Evolutionary conservation across 306 rosid species (phyloP).

Genomic region (Cucurbita maxima): DNA sequence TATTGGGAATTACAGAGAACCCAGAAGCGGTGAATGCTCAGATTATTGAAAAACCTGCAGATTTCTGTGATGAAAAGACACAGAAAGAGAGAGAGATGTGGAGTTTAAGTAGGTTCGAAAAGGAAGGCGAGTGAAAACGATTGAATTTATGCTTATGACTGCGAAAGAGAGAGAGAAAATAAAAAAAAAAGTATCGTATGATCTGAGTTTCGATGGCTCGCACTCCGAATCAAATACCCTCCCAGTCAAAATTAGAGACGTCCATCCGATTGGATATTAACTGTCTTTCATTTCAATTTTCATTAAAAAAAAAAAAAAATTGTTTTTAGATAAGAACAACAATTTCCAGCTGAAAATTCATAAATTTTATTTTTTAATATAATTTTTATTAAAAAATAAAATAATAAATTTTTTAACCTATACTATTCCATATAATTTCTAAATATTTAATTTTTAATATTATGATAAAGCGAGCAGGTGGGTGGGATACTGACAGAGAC

Average conservation of each 20-base stretch:
- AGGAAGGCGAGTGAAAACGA: neutral
- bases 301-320: too few species aligned
- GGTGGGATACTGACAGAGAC: too few species aligned
- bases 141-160: conserved; percentile 8
- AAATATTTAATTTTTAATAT: too few species aligned
- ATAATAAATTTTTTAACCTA: too few species aligned
- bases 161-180: neutral
- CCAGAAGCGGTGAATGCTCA: neutral
- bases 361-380: too few species aligned
- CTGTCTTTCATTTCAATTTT: too few species aligned
- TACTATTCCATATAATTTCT: too few species aligned
- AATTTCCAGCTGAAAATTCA: too few species aligned
- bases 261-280: too few species aligned
- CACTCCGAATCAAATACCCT: neutral
- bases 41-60: neutral
- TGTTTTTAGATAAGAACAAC: too few species aligned
- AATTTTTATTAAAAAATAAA: too few species aligned
- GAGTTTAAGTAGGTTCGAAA: conserved; percentile 9
- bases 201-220: conserved; percentile 20
- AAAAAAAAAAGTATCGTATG: neutral
- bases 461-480: too few species aligned
- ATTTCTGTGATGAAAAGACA: neutral
- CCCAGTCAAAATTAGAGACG: neutral
- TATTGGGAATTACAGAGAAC: neutral
- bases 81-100: neutral